Evolutionary conservation across 768 basidiomycete genomes (phyloP).

Genomic region (Psilocybe tampanensis): DNA sequence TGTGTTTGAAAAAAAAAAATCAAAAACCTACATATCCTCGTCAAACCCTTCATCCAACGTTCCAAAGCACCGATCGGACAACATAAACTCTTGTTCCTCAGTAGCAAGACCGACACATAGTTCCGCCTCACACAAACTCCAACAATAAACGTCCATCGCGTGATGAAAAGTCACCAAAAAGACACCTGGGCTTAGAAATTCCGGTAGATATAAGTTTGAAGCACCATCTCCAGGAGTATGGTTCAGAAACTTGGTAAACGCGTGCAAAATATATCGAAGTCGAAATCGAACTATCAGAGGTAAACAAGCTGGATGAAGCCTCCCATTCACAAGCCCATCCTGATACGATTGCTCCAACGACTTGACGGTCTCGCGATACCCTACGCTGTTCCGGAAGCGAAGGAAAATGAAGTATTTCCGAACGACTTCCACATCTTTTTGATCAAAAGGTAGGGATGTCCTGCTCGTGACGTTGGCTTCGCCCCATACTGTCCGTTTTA

Average conservation of each 20-base stretch:
- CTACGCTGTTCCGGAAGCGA: constrained; percentile 56
- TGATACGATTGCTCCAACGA: constrained; percentile 26
- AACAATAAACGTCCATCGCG: constrained; percentile 47
- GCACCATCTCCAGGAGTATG: constrained; percentile 20
- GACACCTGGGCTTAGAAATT: constrained; percentile 7
- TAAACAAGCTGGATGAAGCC: constrained; percentile 30
- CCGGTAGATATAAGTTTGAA: constrained; percentile 12
- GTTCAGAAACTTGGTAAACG: constrained; percentile 34
- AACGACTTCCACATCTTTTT: constrained; percentile 35
- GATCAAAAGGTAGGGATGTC: constrained; percentile 31
- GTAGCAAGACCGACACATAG: constrained; percentile 55
- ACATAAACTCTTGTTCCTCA: constrained; percentile 58
- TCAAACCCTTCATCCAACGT: constrained; percentile 52
- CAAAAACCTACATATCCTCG: constrained; percentile 40
- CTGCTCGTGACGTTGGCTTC: constrained; percentile 20
- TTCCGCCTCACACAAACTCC: constrained; percentile 50
- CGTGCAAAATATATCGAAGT: constrained; percentile 32
- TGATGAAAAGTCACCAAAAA: constrained; percentile 29
- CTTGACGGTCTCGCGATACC: constrained; percentile 43
- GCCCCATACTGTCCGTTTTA: constrained; percentile 32
- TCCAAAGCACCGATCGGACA: constrained; percentile 56
- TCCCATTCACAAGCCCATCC: constrained; percentile 20
- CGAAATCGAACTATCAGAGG: constrained; percentile 33
- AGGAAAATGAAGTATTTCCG: constrained; percentile 56
- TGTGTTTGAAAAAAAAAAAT: constrained; percentile 3